Evolutionary conservation across 1,284 basidiomycete genomes (phyloP), one percentile per base, ranked within the genome.

Genomic region (Cystobasidium slooffiae): DNA sequence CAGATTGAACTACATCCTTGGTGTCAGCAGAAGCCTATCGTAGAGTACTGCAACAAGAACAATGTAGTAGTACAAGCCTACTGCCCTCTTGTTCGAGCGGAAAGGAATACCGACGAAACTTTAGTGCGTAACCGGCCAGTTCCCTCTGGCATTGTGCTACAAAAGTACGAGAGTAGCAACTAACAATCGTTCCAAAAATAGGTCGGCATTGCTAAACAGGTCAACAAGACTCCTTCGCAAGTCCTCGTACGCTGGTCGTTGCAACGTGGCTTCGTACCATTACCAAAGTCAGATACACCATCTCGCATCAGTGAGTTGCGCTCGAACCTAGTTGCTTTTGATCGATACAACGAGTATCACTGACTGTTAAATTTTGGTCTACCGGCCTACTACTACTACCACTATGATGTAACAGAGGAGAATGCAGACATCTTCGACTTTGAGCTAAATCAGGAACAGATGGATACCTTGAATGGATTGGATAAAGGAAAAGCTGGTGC

Each of bases 401-500:
- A n/a, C n/a, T n/a, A 7, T 52, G 10, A 18, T 53, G 24, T 14
- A 18, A 75, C 59, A 65, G 59, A 83, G 55, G 88, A 88, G n/a
- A 94, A 94, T 77, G 82, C 87, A 0, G 81, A 88, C 22, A 81
- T 93, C 0, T 92, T 87, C 75, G 88, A 89, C 79, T 94, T 93
- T 78, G 86, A 86, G 69, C 84, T 94, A 10, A 82, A 82, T 64
- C 78, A 82, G 7, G 86, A 87, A 51, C 91, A 93, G 75, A 88
- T 93, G 86, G 76, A 76, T 0, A 81, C 80, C 49, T 81, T 93
- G 12, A 87, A 91, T 79, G 83, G 79, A 0, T 83, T 92, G 6
- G 90, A 92, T 80, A 81, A 84, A 52, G 91, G 89, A 1, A 84
- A 86, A 69, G 85, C 83, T 0, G 90, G 90, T 9, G 86, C 87